Evolutionary conservation across 306 rosid genomes (phyloP).

Genomic region (Lotus japonicus): DNA sequence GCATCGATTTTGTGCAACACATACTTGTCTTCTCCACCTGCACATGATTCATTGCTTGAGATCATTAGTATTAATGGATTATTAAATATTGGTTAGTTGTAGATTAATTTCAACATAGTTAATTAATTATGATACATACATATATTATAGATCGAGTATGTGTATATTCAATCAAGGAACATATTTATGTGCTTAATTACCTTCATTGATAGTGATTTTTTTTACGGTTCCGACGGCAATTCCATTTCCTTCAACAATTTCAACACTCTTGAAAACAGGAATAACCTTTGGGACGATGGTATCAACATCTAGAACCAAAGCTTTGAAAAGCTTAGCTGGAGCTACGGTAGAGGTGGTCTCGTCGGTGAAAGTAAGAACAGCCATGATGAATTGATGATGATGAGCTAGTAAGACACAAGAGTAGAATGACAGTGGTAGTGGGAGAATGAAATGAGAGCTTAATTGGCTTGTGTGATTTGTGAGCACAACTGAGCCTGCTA

Average conservation of each 20-base stretch:
- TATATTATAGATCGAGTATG: no score
- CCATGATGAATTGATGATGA: constrained; percentile 20
- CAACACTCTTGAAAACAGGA: background rate
- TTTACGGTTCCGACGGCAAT: constrained; percentile 33
- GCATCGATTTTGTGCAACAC: constrained; percentile 25
- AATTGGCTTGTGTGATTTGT: background rate
- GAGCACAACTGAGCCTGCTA: background rate
- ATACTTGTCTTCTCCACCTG: constrained; percentile 13
- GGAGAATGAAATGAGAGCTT: background rate
- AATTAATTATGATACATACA: no score
- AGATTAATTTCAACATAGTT: no score
- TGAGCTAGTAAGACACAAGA: background rate
- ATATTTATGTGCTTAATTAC: background rate
- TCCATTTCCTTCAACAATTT: constrained; percentile 30
- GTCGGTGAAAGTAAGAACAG: constrained; percentile 14
- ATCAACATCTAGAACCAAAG: constrained; percentile 15
- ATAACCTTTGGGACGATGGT: constrained; percentile 3
- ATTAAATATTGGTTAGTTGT: no score
- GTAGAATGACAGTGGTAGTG: background rate
- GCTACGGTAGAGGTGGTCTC: constrained; percentile 15
- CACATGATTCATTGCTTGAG: background rate
- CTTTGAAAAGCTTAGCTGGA: constrained; percentile 25
- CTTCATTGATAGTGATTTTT: constrained; percentile 25
- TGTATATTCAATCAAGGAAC: no score
- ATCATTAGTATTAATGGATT: no score